Base-by-base conservation (phyloP, 371 early-diverging fungal genomes). In the Lichtheimia ramosa region DNA sequence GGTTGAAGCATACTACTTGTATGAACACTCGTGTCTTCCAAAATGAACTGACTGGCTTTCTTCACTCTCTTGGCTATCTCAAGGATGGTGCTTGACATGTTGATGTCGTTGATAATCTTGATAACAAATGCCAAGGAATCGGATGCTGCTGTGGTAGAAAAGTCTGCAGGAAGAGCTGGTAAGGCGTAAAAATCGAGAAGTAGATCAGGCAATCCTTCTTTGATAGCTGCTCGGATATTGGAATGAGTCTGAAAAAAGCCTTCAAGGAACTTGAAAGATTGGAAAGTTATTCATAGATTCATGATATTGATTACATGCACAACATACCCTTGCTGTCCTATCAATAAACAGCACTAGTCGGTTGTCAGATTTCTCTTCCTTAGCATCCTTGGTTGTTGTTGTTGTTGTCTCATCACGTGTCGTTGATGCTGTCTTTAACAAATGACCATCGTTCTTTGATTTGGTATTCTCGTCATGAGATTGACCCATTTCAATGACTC, bases 201-300 rank as follows among this genome's bases (percentile, higher is more conserved):
- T 12, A 85, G 64, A 39, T 85, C 81, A 8, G 89, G 68, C 6
- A 92, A 92, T 16, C 80, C 86, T 18, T 79, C 75, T 54, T 85
- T 79, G 46, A 92, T 73, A 64, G 94, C 91, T 15, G 91, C 92
- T 27, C 83, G 79, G 40, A 84, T 83, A 61, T 92, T 93, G 13
- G 82, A 58, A 25, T 80, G 72, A 61, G 88, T 92, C 59, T 92
- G 92, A 65, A 96, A 92, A n/a, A 94, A 69, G 4, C 95, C 95
- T 60, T 95, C 95, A 23, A 94, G 70, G 62, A 95, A 94, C 83
- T 87, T 28, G 6, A 34, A 34, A 68, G 8, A 50, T 15, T 25
- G 27, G 28, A 12, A 5, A 16, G 16, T 54, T 15, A 46, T n/a
- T 27, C 20, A 5, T 20, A 16, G 21, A 0, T 39, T 20, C 12